Conservation (phyloP, 371 early-diverging fungal genomes). For the Nematocida displodere region DNA sequence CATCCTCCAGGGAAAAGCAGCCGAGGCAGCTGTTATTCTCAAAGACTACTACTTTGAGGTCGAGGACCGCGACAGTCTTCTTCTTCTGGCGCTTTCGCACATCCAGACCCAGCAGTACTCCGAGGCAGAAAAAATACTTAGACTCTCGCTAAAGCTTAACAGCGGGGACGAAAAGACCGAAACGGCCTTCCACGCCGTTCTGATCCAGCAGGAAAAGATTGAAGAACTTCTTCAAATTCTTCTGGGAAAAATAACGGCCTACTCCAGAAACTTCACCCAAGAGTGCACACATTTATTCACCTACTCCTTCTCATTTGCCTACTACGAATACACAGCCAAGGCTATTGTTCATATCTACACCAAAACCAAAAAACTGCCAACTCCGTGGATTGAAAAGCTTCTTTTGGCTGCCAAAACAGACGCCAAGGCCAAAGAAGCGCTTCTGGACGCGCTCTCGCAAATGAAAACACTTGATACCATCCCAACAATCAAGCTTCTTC, state of each 20-base stretch:
- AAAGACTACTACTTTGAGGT: slow-evolving; percentile 22
- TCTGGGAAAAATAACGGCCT: not conserved
- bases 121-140: slow-evolving; percentile 35
- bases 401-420: not conserved
- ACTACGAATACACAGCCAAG: slow-evolving; percentile 1
- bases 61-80: slow-evolving; percentile 10
- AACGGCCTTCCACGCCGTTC: slow-evolving; percentile 5
- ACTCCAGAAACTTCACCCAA: slow-evolving; percentile 14
- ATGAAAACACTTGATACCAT: slow-evolving; percentile 23
- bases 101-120: slow-evolving; percentile 11
- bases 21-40: slow-evolving; percentile 21
- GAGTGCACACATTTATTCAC: slow-evolving; percentile 39
- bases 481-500: not conserved
- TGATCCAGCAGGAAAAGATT: slow-evolving; percentile 30
- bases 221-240: slow-evolving; percentile 14
- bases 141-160: slow-evolving; percentile 4
- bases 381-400: slow-evolving; percentile 22
- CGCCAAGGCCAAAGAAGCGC: slow-evolving; percentile 31
- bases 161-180: slow-evolving; percentile 23
- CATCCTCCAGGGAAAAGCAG: not conserved
- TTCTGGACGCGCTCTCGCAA: not conserved
- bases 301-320: not conserved
- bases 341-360: slow-evolving; percentile 15
- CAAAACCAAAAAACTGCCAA: slow-evolving; percentile 14
- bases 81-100: slow-evolving; percentile 15